These are phyloP conservation scores for Tolypocladium tropicale DNA, from an alignment of 2,329 filamentous ascomycete genomes.

Conservation along the genomic window DNA sequence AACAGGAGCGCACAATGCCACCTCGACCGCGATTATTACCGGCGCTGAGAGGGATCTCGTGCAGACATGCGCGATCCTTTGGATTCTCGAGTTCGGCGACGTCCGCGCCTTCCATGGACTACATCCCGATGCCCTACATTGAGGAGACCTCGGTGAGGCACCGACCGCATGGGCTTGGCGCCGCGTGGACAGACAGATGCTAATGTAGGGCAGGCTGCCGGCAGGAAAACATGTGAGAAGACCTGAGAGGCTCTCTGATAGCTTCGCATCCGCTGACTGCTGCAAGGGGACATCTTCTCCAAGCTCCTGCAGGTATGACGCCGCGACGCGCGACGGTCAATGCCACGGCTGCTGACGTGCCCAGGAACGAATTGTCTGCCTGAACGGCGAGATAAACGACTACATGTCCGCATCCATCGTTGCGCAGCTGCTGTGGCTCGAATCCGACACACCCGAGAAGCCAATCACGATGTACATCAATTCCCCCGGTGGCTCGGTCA, in stretches of 20 bases:
- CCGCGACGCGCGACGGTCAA: neutral
- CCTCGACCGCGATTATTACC: conserved; percentile 17
- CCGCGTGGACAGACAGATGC: conserved; percentile 1
- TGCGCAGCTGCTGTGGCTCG: conserved; percentile 92
- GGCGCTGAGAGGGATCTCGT: conserved; percentile 23
- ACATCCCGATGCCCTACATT: conserved; percentile 51
- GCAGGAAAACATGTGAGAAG: conserved; percentile 64
- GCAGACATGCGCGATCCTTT: conserved; percentile 28
- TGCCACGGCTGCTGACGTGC: conserved; percentile 3
- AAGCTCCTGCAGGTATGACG: conserved; percentile 58
- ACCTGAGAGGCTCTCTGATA: too few relatives aligned
- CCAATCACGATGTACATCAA: conserved; percentile 98
- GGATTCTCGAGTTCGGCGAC: conserved; percentile 26
- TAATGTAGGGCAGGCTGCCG: conserved; percentile 49
- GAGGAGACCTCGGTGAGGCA: conserved; percentile 32
- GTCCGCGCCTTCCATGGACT: conserved; percentile 18
- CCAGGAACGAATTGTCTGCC: conserved; percentile 84
- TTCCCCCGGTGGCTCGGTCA: conserved; percentile 86
- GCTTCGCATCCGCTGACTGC: conserved; percentile 8
- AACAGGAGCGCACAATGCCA: conserved; percentile 13
- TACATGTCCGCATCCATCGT: conserved; percentile 87
- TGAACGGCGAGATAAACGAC: conserved; percentile 88
- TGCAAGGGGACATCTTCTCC: conserved; percentile 69
- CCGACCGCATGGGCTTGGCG: neutral
- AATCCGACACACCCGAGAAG: conserved; percentile 90